Conservation (phyloP, 768 basidiomycete species). For the Leccinum subgranulosum region DNA sequence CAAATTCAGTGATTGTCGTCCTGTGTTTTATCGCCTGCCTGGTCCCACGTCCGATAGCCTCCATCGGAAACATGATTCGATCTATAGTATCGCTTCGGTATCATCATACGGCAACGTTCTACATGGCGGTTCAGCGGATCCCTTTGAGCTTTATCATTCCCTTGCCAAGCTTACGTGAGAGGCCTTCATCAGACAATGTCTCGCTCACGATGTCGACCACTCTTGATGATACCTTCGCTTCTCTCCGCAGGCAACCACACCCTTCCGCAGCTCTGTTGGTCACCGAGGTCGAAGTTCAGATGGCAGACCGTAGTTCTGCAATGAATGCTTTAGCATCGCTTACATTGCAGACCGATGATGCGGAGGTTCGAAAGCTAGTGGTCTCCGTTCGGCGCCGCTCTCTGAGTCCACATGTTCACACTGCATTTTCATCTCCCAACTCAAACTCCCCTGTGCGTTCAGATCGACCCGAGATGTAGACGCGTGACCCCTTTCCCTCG, state of each 20-base stretch:
- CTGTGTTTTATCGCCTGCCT: conserved; percentile 62
- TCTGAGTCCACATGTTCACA: neutral
- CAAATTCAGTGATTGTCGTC: conserved; percentile 35
- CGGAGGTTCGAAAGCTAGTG: conserved; percentile 68
- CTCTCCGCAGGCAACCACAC: conserved; percentile 38
- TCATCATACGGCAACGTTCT: conserved; percentile 75
- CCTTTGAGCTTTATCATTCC: conserved; percentile 50
- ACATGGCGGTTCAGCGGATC: conserved; percentile 60
- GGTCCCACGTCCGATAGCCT: conserved; percentile 34
- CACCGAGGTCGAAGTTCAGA: conserved; percentile 64
- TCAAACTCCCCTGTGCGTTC: neutral
- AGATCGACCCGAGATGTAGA: neutral
- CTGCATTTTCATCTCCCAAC: neutral
- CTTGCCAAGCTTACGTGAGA: conserved; percentile 47
- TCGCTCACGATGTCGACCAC: conserved; percentile 50
- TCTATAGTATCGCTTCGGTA: conserved; percentile 74
- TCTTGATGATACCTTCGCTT: conserved; percentile 75
- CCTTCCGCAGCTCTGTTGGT: conserved; percentile 39
- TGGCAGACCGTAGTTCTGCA: conserved; percentile 67
- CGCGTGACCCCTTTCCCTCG: neutral
- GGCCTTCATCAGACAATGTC: conserved; percentile 59
- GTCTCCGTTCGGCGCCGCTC: no score
- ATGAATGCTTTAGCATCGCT: conserved; percentile 68
- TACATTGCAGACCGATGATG: conserved; percentile 62
- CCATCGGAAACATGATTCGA: conserved; percentile 53